A percentile compares a stretch with the other conserved stretches of the same genome.
Evolutionary conservation across 345 rosid genomes (phyloP).

Genomic region (Hibiscus mutabilis): DNA sequence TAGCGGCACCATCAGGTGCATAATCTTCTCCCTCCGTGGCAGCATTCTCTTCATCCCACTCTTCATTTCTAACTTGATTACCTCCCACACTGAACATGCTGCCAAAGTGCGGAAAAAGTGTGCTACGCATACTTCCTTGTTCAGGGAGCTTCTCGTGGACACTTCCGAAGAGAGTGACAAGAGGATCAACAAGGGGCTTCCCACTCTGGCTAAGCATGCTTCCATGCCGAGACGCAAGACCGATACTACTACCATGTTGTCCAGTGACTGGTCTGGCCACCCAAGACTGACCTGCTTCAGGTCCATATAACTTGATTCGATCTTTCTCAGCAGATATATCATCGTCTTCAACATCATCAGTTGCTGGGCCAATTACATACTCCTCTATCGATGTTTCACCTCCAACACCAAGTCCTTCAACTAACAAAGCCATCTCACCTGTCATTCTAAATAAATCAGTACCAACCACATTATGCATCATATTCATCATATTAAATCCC

Average conservation of each 20-base stretch:
- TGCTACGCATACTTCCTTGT: constrained; percentile 83
- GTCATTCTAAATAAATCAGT: constrained; percentile 28
- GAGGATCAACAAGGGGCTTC: constrained; percentile 62
- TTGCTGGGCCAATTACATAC: constrained; percentile 73
- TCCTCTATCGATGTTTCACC: constrained; percentile 81
- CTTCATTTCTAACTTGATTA: constrained; percentile 58
- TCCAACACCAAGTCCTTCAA: constrained; percentile 89
- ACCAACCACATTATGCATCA: background rate
- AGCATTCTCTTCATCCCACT: constrained; percentile 82
- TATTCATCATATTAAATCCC: background rate
- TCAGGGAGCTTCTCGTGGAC: constrained; percentile 83
- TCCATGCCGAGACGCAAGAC: constrained; percentile 63
- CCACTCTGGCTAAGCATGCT: constrained; percentile 47
- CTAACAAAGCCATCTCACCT: constrained; percentile 99
- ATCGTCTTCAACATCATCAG: constrained; percentile 43
- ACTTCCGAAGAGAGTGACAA: constrained; percentile 80
- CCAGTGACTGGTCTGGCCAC: constrained; percentile 81
- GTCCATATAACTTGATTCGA: constrained; percentile 76
- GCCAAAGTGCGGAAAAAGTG: constrained; percentile 85
- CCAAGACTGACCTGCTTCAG: constrained; percentile 78
- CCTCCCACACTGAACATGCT: constrained; percentile 98
- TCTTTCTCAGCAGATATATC: constrained; percentile 66
- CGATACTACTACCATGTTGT: constrained; percentile 47
- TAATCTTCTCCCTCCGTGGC: constrained; percentile 64
- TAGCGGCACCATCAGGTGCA: constrained; percentile 55